Conservation (phyloP, 345 rosid species). For the Rubroshorea leprosula region DNA sequence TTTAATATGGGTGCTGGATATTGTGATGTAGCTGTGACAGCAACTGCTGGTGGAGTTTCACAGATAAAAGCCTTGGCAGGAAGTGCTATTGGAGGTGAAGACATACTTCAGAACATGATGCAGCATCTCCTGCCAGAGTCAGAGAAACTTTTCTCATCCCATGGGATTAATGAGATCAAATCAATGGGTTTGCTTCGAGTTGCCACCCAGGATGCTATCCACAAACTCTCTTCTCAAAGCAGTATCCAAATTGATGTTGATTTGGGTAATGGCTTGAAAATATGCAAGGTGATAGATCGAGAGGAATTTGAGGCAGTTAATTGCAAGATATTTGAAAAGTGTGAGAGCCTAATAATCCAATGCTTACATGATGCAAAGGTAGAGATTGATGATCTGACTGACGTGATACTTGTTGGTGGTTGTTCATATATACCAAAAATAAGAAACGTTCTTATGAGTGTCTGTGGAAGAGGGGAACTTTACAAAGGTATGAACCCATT, state of each 20-base stretch:
- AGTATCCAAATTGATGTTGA: slow-evolving; percentile 57
- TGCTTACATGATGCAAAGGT: slow-evolving; percentile 72
- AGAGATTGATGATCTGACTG: slow-evolving; percentile 43
- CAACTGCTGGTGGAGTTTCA: slow-evolving; percentile 95
- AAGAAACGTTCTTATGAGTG: slow-evolving; percentile 32
- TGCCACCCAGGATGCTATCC: slow-evolving; percentile 71
- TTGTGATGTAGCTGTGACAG: slow-evolving; percentile 71
- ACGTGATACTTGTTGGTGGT: slow-evolving; percentile 82
- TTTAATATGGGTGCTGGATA: slow-evolving; percentile 91
- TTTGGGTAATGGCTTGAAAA: slow-evolving; percentile 50
- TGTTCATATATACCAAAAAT: slow-evolving; percentile 65
- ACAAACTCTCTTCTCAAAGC: slow-evolving; percentile 43
- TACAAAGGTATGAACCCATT: slow-evolving; percentile 51
- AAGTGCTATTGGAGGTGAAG: slow-evolving; percentile 74
- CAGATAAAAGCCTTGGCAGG: slow-evolving; percentile 80
- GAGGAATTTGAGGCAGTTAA: slow-evolving; percentile 75
- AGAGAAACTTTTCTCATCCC: slow-evolving; percentile 38
- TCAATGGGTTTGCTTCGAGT: slow-evolving; percentile 59
- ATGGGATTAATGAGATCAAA: slow-evolving; percentile 34
- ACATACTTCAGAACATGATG: slow-evolving; percentile 70
- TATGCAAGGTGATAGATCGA: slow-evolving; percentile 41
- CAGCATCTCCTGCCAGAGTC: slow-evolving; percentile 41
- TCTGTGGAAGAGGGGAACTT: slow-evolving; percentile 51
- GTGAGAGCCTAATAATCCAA: slow-evolving; percentile 51
- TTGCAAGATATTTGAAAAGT: slow-evolving; percentile 47